A percentile compares a stretch with the other conserved stretches of the same genome.
Evolutionary conservation across 768 basidiomycete genomes (phyloP).

Genomic region (Russula brevipes): DNA sequence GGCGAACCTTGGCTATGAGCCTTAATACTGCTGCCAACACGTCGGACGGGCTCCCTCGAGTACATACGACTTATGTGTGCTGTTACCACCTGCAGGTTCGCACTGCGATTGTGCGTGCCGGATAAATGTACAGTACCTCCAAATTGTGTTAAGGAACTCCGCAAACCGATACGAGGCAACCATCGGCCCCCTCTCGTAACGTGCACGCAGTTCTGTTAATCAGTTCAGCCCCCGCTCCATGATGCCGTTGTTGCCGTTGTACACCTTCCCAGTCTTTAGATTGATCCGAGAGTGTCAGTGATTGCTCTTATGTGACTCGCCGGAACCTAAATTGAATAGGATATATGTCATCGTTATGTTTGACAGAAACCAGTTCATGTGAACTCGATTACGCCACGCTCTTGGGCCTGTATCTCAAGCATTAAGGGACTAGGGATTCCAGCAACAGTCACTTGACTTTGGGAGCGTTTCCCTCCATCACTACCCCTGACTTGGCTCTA

Average conservation of each 20-base stretch:
- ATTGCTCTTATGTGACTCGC: conserved; percentile 6
- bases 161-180: not conserved
- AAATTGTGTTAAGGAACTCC: not conserved
- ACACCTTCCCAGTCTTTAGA: not conserved
- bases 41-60: not conserved
- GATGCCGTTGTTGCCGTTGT: conserved; percentile 12
- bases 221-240: not conserved
- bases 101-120: no score
- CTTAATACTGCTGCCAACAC: not conserved
- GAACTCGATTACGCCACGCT: conserved; percentile 10
- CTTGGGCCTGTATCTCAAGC: conserved; percentile 7
- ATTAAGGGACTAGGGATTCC: conserved; percentile 19
- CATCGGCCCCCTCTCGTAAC: not conserved
- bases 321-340: conserved; percentile 13
- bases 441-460: conserved; percentile 14
- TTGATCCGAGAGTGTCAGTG: not conserved
- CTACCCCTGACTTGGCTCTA: conserved; percentile 12
- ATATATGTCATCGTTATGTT: conserved; percentile 9
- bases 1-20: not conserved
- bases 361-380: conserved; percentile 8
- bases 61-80: not conserved
- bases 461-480: not conserved
- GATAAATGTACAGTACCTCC: no score
- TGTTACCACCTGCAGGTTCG: no score
- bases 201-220: not conserved